Evolutionary conservation across 2,329 filamentous ascomycete genomes (phyloP), one percentile per base, ranked within the genome.

Genomic region (Ophiostoma himal-ulmi): DNA sequence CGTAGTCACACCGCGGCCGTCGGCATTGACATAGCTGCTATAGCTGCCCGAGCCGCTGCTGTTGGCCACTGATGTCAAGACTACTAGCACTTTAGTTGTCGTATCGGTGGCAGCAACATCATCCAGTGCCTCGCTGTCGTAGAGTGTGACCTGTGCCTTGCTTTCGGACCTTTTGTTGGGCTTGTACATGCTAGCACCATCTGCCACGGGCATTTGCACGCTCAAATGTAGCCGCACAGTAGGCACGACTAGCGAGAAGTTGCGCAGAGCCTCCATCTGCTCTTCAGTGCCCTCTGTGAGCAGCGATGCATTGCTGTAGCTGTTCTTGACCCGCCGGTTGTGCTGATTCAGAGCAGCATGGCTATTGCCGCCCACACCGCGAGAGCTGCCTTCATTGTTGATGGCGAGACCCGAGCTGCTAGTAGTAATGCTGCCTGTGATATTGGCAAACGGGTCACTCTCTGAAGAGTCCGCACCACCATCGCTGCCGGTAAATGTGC

Each of bases 191-290:
- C 69, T 26, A 8, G 37, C 11, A 26, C 30, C 20, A 26, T 52
- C 68, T 20, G 11, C 54, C 26, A 72, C 71, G 41, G 70, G 69
- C 68, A 73, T 69, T 37, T 73, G 70, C 71, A 75, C 72, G 22
- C 75, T 71, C 39, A 75, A 66, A 36, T 75, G 72, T 54, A 75
- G 75, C 57, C 70, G 71, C 68, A 74, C 74, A 26, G 74, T 74
- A 3, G 78, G 77, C 70, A 76, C 71, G n/a, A 79, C 72, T 39
- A 80, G 77, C 39, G 77, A 78, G 71, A 79, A 80, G n/a, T 70
- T 54, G 20, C 73, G 72, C 68, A 75, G 69, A 0, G 72, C 72
- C 13, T 54, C 71, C 11, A 66, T 65, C 30, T 71, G 67, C 10
- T 71, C 71, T 34, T 70, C 71, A 0, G 70, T 69, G 5, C 70